These are phyloP conservation scores for Fusarium nurragi DNA, from an alignment of 2,329 filamentous ascomycete genomes.

Conservation along the genomic window DNA sequence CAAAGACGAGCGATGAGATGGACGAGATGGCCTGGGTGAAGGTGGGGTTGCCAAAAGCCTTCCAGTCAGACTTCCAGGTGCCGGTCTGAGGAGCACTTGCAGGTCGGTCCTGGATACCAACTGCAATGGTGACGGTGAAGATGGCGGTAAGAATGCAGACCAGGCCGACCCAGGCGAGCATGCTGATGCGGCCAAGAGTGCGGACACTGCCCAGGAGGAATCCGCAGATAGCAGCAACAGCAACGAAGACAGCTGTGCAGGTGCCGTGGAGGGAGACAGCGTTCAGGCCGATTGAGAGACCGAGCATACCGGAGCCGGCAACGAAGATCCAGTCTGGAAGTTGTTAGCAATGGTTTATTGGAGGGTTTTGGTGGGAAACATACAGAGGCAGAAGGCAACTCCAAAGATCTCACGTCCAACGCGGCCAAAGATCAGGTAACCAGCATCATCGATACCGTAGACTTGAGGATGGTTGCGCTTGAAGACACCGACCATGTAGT, in stretches of 20 bases:
- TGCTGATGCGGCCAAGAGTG: conserved; percentile 47
- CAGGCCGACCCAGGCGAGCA: conserved; percentile 46
- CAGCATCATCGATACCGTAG: conserved; percentile 64
- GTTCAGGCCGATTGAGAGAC: conserved; percentile 53
- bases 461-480: conserved; percentile 61
- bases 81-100: conserved; percentile 28
- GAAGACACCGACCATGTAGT: conserved; percentile 60
- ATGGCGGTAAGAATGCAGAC: conserved; percentile 38
- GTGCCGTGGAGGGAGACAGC: conserved; percentile 51
- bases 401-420: conserved; percentile 56
- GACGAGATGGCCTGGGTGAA: conserved; percentile 48
- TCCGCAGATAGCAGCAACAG: conserved; percentile 46
- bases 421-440: conserved; percentile 58
- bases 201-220: conserved; percentile 49
- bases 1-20: conserved; percentile 50
- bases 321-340: conserved; percentile 29
- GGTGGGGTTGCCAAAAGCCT: conserved; percentile 44
- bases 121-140: conserved; percentile 38
- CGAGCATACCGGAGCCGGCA: conserved; percentile 33
- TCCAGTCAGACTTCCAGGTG: conserved; percentile 46
- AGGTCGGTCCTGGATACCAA: conserved; percentile 35
- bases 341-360: neutral
- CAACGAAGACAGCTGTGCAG: conserved; percentile 54
- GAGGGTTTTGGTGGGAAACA: too few species aligned
- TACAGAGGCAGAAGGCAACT: conserved; percentile 50